Conservation (phyloP, 768 basidiomycete species). For the Serendipita sp. region DNA sequence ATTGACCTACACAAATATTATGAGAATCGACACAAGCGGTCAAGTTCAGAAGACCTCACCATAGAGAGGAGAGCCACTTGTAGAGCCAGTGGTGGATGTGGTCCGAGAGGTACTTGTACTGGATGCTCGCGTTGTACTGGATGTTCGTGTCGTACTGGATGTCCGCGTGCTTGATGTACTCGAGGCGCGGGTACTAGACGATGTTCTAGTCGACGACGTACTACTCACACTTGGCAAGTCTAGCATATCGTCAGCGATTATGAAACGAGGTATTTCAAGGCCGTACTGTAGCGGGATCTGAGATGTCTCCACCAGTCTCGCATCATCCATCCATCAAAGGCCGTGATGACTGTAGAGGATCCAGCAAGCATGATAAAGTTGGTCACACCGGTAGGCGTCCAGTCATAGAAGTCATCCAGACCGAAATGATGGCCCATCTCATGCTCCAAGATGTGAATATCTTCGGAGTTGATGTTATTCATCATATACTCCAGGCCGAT, state of each 20-base stretch:
- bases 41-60: neutral
- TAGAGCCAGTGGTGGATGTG: neutral
- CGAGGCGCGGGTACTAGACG: neutral
- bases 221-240: neutral
- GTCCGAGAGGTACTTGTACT: too few relatives aligned
- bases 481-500: neutral
- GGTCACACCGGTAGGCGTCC: neutral
- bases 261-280: neutral
- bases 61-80: neutral
- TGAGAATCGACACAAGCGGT: neutral
- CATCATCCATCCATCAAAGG: neutral
- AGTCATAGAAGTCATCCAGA: conserved; percentile 1
- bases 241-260: neutral
- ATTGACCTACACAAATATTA: neutral
- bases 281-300: neutral
- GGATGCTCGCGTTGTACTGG: too few relatives aligned
- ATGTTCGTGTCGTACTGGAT: too few relatives aligned
- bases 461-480: neutral
- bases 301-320: neutral
- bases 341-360: neutral
- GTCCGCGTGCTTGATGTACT: neutral
- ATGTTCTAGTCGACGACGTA: neutral
- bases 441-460: neutral
- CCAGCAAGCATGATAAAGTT: neutral
- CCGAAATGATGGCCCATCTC: neutral